A percentile compares a stretch with the other conserved stretches of the same genome.
Conservation (phyloP, 1,139 yeast species). For the Petasospora rhodanensis region DNA sequence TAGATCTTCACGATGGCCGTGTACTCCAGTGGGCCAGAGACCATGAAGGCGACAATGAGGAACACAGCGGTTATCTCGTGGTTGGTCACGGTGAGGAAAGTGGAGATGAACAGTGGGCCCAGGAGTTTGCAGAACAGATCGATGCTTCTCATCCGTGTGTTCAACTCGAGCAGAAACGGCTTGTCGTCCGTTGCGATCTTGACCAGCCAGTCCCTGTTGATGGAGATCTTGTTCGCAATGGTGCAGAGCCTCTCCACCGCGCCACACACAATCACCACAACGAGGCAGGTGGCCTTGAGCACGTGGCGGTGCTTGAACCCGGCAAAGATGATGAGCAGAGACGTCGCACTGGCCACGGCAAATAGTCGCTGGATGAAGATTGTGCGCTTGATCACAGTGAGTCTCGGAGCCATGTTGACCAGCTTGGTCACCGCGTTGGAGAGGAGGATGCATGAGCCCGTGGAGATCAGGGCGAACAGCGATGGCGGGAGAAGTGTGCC, state of each 20-base stretch:
- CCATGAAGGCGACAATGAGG: constrained; percentile 27
- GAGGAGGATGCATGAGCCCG: constrained; percentile 28
- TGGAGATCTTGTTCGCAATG: constrained; percentile 32
- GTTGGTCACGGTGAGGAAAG: constrained; percentile 26
- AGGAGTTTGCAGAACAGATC: constrained; percentile 34
- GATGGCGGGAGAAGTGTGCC: constrained; percentile 30
- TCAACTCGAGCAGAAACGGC: constrained; percentile 25
- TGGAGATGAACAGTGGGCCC: constrained; percentile 34
- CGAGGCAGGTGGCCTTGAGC: constrained; percentile 14
- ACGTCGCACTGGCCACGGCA: constrained; percentile 26
- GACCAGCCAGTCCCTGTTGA: constrained; percentile 39
- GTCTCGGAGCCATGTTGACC: constrained; percentile 27
- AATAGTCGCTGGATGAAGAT: constrained; percentile 31
- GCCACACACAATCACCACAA: constrained; percentile 27
- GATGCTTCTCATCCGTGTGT: constrained; percentile 33
- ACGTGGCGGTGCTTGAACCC: constrained; percentile 7
- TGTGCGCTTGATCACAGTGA: constrained; percentile 28
- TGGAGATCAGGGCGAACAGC: constrained; percentile 28
- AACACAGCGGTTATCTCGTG: constrained; percentile 23
- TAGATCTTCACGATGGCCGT: constrained; percentile 31
- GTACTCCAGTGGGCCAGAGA: constrained; percentile 31
- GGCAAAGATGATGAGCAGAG: constrained; percentile 20
- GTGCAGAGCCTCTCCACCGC: constrained; percentile 33
- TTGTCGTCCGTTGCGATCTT: constrained; percentile 31
- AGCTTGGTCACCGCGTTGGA: constrained; percentile 26